A percentile compares a stretch with the other conserved stretches of the same genome.
phyloP scores from a whole-genome alignment of 2,329 filamentous ascomycete genomes.

The Scleromitrula shiraiana region DNA sequence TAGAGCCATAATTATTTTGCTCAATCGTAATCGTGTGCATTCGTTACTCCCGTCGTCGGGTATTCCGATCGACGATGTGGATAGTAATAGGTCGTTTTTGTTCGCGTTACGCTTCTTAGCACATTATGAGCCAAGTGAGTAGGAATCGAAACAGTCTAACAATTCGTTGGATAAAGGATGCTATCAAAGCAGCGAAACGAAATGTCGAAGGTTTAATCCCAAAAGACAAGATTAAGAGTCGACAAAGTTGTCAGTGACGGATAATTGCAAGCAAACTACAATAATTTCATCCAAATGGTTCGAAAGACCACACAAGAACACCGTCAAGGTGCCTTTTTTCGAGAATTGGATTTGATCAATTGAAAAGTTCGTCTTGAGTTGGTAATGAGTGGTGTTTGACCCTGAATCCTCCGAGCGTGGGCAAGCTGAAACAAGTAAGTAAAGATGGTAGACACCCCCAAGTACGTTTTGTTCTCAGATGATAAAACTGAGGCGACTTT shows the following conservation, averaged over 20 bases:
- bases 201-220: background rate
- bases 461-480: background rate
- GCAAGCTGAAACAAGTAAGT: constrained; percentile 9
- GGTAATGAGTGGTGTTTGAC: constrained; percentile 4
- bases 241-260: constrained; percentile 5
- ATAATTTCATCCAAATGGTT: background rate
- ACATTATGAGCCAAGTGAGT: constrained; percentile 7
- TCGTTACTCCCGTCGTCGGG: constrained; percentile 7
- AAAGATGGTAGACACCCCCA: background rate
- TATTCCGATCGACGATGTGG: constrained; percentile 6
- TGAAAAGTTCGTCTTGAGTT: constrained; percentile 3
- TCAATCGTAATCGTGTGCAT: constrained; percentile 11
- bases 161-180: constrained; percentile 2
- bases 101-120: constrained; percentile 1
- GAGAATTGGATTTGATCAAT: background rate
- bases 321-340: constrained; percentile 9
- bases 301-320: background rate
- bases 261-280: background rate
- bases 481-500: background rate
- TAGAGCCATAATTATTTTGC: constrained; percentile 32
- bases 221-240: background rate
- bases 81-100: constrained; percentile 1
- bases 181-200: constrained; percentile 8
- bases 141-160: background rate
- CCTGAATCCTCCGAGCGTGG: background rate